Base-by-base conservation (phyloP, 2,329 filamentous ascomycete species). In the Penicillium expansum region DNA sequence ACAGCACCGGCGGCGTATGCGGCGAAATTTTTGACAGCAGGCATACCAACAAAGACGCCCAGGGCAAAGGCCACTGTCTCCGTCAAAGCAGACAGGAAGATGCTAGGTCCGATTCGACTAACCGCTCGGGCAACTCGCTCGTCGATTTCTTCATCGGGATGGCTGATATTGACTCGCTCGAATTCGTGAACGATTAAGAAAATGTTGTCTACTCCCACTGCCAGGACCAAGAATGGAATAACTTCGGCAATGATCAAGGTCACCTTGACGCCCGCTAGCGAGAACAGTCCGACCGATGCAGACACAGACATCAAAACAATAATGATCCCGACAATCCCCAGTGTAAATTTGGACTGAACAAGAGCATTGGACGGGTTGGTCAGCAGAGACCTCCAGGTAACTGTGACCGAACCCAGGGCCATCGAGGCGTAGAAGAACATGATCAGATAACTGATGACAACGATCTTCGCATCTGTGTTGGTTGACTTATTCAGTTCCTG, bases 181-280 rank as follows among this genome's bases (percentile, higher is more conserved):
- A 99, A 96, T 74, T 99, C 94, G 74, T 99, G 94, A 0, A 99
- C 94, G 57, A 99, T 96, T 55, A 99, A 80, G 77, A 99, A 99
- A 67, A 99, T 97, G 70, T 99, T 99, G 81, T 99, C 94, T 3
- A 99, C 95, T 44, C 94, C 94, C 29, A 99, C 92, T 13, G 94
- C 94, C 20, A 99, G 79, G 10, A 99, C 93, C 62, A 99, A 87
- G 75, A 99, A 99, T 0, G 94, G 94, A 62, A 99, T 99, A 59
- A 99, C 94, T 71, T 99, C 94, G 5, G 95, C 93, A 59, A 99
- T 99, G 69, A 99, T 99, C 63, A 99, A 80, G 0, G 94, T 99
- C 14, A 93, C 94, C 76, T 96, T 97, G 68, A 99, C 85, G 1
- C 92, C 92, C 37, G 86, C 84, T 71, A 91, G 94, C 0, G 94